phyloP scores from a whole-genome alignment of 768 basidiomycete genomes.

The Suillus plorans region DNA sequence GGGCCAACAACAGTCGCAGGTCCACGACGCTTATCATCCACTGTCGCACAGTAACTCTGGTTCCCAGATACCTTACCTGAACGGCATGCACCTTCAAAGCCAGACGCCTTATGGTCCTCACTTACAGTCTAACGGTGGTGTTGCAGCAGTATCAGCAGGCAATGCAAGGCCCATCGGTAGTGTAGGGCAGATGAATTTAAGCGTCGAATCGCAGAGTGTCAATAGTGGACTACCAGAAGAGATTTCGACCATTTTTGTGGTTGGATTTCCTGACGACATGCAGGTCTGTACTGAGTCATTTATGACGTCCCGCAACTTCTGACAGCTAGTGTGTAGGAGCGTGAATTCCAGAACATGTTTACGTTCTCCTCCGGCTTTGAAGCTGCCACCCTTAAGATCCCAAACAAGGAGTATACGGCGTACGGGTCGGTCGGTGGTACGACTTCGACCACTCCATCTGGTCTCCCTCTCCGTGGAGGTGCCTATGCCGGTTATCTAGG shows the following conservation, averaged over 20 bases:
- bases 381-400: slow-evolving; percentile 96
- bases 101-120: slow-evolving; percentile 80
- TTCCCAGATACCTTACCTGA: slow-evolving; percentile 36
- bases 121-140: slow-evolving; percentile 44
- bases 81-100: slow-evolving; percentile 55
- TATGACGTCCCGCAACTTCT: slow-evolving; percentile 11
- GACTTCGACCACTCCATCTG: slow-evolving; percentile 25
- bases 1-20: slow-evolving; percentile 22
- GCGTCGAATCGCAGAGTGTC: slow-evolving; percentile 22
- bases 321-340: slow-evolving; percentile 60
- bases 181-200: slow-evolving; percentile 28
- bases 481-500: slow-evolving; percentile 36
- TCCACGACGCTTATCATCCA: slow-evolving; percentile 34
- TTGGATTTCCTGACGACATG: slow-evolving; percentile 99
- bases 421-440: slow-evolving; percentile 51
- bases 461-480: slow-evolving; percentile 35
- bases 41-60: slow-evolving; percentile 31
- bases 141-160: slow-evolving; percentile 20
- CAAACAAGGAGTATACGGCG: slow-evolving; percentile 85
- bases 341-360: slow-evolving; percentile 99
- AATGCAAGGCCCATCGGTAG: slow-evolving; percentile 28
- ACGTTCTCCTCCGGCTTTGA: slow-evolving; percentile 95
- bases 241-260: slow-evolving; percentile 96
- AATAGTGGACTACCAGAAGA: slow-evolving; percentile 60
- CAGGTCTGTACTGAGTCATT: slow-evolving; percentile 55